These are phyloP conservation scores for Solanum chmielewskii DNA, from an alignment of 257 asterid species.

Conservation along the genomic window DNA sequence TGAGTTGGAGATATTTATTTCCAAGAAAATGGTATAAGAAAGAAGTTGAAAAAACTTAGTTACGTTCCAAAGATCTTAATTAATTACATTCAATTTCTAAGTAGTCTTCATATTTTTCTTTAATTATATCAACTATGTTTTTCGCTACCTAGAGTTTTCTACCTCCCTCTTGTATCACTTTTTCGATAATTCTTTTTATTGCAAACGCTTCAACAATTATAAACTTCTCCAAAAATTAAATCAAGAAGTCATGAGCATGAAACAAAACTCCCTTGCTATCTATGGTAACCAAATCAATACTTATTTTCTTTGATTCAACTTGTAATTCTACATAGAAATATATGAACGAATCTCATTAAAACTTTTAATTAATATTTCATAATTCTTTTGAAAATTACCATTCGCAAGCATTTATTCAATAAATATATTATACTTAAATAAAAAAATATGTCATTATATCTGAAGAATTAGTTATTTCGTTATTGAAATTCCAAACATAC, in stretches of 20 bases:
- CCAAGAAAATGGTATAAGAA: neutral
- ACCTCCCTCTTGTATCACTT: neutral
- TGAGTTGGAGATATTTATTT: neutral
- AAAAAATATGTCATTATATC: rapidly evolving
- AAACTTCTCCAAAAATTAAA: too few species aligned
- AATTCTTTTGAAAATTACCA: neutral
- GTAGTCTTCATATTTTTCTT: neutral
- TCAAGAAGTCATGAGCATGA: neutral
- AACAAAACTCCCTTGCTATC: neutral
- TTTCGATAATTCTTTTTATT: too few species aligned
- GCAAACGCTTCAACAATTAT: too few species aligned
- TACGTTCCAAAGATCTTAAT: neutral
- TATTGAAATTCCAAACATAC: too few species aligned
- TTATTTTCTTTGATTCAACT: too few species aligned
- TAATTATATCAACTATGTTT: too few species aligned
- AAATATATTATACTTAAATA: too few species aligned
- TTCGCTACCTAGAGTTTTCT: neutral
- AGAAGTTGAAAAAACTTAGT: neutral
- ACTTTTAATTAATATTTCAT: too few species aligned
- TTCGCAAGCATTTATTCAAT: neutral
- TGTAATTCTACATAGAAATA: too few species aligned
- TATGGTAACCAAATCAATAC: too few species aligned
- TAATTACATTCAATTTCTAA: neutral
- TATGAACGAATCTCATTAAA: too few species aligned
- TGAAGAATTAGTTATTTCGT: too few species aligned